Evolutionary conservation across 2,329 filamentous ascomycete genomes (phyloP).

Genomic region (Colletotrichum sp.): DNA sequence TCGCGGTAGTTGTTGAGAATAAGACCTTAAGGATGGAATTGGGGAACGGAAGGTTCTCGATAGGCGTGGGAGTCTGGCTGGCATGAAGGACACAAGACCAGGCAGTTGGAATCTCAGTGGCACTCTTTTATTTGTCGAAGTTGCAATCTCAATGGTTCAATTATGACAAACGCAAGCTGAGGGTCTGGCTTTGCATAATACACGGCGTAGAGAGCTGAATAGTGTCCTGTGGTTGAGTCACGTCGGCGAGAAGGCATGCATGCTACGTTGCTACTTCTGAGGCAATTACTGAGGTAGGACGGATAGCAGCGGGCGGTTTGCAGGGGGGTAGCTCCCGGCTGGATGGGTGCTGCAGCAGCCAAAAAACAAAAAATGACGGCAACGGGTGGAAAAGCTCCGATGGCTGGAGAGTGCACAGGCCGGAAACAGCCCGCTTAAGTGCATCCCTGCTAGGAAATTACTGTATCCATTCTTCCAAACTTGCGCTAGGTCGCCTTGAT

Average conservation of each 20-base stretch:
- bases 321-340: neutral
- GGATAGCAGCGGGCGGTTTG: neutral
- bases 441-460: neutral
- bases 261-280: constrained; percentile 3
- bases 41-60: constrained; percentile 11
- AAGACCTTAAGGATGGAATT: neutral
- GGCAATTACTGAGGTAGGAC: neutral
- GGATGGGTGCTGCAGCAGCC: neutral
- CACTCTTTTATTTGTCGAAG: neutral
- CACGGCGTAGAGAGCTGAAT: neutral
- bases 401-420: neutral
- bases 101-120: neutral
- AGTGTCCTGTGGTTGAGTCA: constrained; percentile 14
- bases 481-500: neutral
- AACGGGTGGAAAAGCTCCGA: neutral
- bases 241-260: neutral
- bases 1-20: neutral
- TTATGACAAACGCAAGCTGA: neutral
- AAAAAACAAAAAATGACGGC: neutral
- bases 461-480: neutral
- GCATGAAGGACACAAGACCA: constrained; percentile 14
- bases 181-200: neutral
- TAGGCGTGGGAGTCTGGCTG: constrained; percentile 12
- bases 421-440: neutral
- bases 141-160: neutral